These are phyloP conservation scores for Colletotrichum tropicicola DNA, from an alignment of 2,329 filamentous ascomycete genomes.

Conservation along the genomic window DNA sequence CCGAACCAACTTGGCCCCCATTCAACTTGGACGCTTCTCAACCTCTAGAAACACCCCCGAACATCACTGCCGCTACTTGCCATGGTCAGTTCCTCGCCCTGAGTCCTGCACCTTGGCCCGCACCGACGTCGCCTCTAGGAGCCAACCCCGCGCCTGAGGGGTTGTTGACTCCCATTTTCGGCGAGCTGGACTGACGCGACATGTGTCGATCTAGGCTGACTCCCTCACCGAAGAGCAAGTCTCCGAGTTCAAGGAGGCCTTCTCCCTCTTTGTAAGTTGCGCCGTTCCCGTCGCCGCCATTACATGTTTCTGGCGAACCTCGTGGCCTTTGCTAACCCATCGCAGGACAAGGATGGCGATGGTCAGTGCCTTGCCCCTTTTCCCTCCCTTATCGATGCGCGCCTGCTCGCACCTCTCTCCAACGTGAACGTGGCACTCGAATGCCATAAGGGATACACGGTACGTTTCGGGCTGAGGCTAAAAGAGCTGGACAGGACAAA, in stretches of 20 bases:
- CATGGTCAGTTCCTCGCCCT: conserved; percentile 17
- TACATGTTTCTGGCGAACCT: conserved; percentile 1
- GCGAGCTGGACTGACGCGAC: conserved; percentile 20
- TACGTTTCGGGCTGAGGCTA: conserved; percentile 31
- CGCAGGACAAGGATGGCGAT: conserved; percentile 91
- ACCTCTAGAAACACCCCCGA: too few species aligned
- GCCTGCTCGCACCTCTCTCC: too few species aligned
- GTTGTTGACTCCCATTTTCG: conserved; percentile 12
- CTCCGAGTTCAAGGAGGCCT: conserved; percentile 99
- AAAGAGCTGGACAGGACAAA: conserved; percentile 71
- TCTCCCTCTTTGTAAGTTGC: conserved; percentile 95
- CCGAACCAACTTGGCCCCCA: neutral
- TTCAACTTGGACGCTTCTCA: neutral
- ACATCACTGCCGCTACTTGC: neutral
- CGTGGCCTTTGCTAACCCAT: conserved; percentile 33
- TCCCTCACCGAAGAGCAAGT: conserved; percentile 99
- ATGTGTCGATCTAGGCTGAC: conserved; percentile 74
- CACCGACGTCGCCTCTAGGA: neutral
- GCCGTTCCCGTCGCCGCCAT: neutral
- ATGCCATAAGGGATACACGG: neutral
- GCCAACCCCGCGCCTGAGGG: conserved; percentile 28
- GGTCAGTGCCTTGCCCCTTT: conserved; percentile 65
- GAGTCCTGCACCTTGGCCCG: neutral
- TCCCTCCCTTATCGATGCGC: too few species aligned
- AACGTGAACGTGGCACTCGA: neutral